Evolutionary conservation across 2,329 filamentous ascomycete species (phyloP).

Genomic region (Aureobasidium sp.): DNA sequence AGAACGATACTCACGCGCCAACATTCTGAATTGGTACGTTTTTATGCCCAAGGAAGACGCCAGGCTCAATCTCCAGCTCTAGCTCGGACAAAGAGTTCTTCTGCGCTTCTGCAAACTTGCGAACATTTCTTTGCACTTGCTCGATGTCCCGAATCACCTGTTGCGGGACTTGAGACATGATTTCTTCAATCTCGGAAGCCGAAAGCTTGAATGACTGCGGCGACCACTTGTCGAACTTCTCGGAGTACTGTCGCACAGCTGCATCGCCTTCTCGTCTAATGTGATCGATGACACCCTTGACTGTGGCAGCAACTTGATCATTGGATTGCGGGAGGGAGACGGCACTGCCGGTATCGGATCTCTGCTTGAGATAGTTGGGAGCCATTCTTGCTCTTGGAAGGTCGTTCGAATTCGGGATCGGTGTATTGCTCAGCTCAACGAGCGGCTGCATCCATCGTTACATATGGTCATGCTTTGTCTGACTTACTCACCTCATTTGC

Average conservation of each 20-base stretch:
- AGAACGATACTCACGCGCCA: neutral
- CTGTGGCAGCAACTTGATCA: constrained; percentile 29
- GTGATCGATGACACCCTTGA: constrained; percentile 42
- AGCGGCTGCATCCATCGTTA: no score
- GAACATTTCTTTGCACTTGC: constrained; percentile 44
- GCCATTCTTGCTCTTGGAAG: neutral
- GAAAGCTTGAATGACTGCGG: constrained; percentile 45
- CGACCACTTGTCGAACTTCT: constrained; percentile 50
- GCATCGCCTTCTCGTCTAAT: constrained; percentile 24
- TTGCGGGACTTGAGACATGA: constrained; percentile 38
- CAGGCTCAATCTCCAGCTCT: constrained; percentile 45
- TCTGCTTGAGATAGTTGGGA: constrained; percentile 8
- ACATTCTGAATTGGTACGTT: constrained; percentile 38
- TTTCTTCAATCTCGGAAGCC: constrained; percentile 36
- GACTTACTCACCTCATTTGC: no score
- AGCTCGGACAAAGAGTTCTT: constrained; percentile 42
- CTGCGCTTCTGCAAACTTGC: constrained; percentile 44
- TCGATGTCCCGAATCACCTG: constrained; percentile 50
- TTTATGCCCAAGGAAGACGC: constrained; percentile 46
- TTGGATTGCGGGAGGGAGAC: neutral
- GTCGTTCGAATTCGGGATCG: no score
- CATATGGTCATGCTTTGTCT: no score
- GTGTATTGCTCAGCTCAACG: no score
- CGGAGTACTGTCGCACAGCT: constrained; percentile 33
- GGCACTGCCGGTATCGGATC: neutral